A percentile compares a stretch with the other conserved stretches of the same genome.
Evolutionary conservation across 2,329 filamentous ascomycete species (phyloP).

Genomic region (Teratosphaeria gauchensis): DNA sequence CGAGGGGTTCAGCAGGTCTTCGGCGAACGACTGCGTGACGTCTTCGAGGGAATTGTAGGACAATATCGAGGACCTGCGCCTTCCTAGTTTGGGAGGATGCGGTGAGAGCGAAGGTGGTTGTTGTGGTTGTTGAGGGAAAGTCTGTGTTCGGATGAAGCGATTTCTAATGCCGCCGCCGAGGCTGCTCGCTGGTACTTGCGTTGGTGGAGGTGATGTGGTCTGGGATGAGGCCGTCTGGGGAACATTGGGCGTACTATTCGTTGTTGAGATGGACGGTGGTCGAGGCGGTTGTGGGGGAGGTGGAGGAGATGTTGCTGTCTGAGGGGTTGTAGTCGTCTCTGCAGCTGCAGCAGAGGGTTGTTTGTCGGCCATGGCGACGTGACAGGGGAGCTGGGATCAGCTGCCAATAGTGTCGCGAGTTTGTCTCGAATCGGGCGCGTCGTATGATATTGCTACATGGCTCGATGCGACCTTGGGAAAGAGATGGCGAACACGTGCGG

Average conservation of each 20-base stretch:
- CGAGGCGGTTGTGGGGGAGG: neutral
- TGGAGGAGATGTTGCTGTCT: neutral
- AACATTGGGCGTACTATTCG: neutral
- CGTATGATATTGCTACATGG: neutral
- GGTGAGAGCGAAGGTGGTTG: constrained; percentile 12
- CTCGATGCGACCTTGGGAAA: neutral
- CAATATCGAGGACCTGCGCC: constrained; percentile 65
- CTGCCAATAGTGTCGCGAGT: neutral
- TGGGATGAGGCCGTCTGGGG: neutral
- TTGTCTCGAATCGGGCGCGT: neutral
- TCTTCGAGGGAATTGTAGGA: constrained; percentile 66
- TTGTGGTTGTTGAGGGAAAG: neutral
- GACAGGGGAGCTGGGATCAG: neutral
- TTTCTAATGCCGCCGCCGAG: neutral
- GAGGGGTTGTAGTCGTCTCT: neutral
- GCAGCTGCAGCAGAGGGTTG: constrained; percentile 7
- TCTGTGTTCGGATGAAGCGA: neutral
- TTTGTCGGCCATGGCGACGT: neutral
- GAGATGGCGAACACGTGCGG: neutral
- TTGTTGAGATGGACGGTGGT: constrained; percentile 1
- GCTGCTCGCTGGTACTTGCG: neutral
- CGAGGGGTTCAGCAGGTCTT: constrained; percentile 53
- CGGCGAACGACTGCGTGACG: constrained; percentile 56
- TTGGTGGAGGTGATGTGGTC: neutral
- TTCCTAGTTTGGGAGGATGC: constrained; percentile 24